phyloP scores from a whole-genome alignment of 176 grass and related monocot species.

The Metroxylon sagu region DNA sequence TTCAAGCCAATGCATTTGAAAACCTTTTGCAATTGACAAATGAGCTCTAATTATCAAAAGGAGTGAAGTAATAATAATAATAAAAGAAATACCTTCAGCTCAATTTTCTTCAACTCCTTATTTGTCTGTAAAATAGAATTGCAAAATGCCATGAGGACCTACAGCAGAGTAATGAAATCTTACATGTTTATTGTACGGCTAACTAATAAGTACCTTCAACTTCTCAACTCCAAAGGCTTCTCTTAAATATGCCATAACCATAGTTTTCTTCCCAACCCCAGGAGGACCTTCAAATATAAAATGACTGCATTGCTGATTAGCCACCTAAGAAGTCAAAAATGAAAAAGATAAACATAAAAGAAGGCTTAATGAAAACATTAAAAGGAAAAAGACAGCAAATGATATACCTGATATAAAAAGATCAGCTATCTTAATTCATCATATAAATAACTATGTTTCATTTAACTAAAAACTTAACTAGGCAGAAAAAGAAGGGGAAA shows the following conservation, averaged over 20 bases:
- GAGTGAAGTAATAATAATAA: not conserved
- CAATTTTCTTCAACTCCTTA: slow-evolving; percentile 38
- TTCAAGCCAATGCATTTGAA: too few species aligned
- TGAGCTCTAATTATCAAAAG: not conserved
- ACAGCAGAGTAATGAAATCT: not conserved
- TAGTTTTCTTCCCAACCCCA: slow-evolving; percentile 48
- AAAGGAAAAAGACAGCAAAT: too few species aligned
- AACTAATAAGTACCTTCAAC: slow-evolving; percentile 4
- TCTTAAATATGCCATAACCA: slow-evolving; percentile 49
- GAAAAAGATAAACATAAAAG: too few species aligned
- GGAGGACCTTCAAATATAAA: slow-evolving; percentile 50
- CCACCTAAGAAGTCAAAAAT: slow-evolving; percentile 15
- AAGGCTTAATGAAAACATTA: too few species aligned
- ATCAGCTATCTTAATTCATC: too few species aligned
- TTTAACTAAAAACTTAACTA: too few species aligned
- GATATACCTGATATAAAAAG: too few species aligned
- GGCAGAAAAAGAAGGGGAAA: too few species aligned
- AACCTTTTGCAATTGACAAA: not conserved
- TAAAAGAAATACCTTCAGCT: slow-evolving; percentile 39
- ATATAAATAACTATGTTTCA: too few species aligned
- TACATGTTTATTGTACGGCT: not conserved
- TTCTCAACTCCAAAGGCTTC: slow-evolving; percentile 31
- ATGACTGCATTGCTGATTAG: slow-evolving; percentile 19
- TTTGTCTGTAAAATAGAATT: slow-evolving; percentile 22
- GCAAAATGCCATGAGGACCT: not conserved